Conservation (phyloP, 805 yeast species). For the Candida anglica region DNA sequence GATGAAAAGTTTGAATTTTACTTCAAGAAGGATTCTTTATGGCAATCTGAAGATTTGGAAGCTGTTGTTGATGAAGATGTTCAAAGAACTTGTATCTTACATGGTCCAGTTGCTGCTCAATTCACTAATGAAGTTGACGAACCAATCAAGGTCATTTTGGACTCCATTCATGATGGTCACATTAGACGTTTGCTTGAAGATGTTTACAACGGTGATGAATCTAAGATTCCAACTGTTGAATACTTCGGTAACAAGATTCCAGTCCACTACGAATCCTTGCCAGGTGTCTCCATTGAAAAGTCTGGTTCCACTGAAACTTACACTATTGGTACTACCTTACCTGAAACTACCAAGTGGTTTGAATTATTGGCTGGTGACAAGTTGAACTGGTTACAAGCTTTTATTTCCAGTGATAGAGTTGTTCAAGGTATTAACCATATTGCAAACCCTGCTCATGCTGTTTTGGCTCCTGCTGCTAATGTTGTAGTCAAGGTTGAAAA, state of each 20-base stretch:
- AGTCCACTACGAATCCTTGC: slow-evolving; percentile 19
- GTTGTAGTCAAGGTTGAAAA: slow-evolving; percentile 56
- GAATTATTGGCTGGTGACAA: slow-evolving; percentile 72
- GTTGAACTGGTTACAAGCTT: slow-evolving; percentile 88
- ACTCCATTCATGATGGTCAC: slow-evolving; percentile 87
- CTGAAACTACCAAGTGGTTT: slow-evolving; percentile 57
- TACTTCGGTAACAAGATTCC: slow-evolving; percentile 71
- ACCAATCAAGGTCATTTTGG: slow-evolving; percentile 89
- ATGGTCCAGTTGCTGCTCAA: slow-evolving; percentile 98
- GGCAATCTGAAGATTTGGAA: slow-evolving; percentile 98
- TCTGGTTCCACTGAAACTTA: slow-evolving; percentile 27
- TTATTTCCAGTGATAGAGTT: slow-evolving; percentile 70
- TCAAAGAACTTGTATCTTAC: slow-evolving; percentile 97
- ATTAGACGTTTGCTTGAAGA: slow-evolving; percentile 65
- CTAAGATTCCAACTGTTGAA: slow-evolving; percentile 82
- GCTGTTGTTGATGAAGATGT: slow-evolving; percentile 96
- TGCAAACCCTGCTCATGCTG: slow-evolving; percentile 72
- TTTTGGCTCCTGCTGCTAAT: slow-evolving; percentile 68
- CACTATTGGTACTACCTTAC: slow-evolving; percentile 36
- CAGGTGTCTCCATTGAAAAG: slow-evolving; percentile 33
- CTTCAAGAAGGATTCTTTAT: slow-evolving; percentile 97
- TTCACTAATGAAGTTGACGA: slow-evolving; percentile 83
- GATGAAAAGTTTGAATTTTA: slow-evolving; percentile 92
- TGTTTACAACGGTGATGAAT: slow-evolving; percentile 63
- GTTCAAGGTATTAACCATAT: slow-evolving; percentile 84